Conservation (phyloP, 2,329 filamentous ascomycete genomes). For the Annulohypoxylon truncatum region DNA sequence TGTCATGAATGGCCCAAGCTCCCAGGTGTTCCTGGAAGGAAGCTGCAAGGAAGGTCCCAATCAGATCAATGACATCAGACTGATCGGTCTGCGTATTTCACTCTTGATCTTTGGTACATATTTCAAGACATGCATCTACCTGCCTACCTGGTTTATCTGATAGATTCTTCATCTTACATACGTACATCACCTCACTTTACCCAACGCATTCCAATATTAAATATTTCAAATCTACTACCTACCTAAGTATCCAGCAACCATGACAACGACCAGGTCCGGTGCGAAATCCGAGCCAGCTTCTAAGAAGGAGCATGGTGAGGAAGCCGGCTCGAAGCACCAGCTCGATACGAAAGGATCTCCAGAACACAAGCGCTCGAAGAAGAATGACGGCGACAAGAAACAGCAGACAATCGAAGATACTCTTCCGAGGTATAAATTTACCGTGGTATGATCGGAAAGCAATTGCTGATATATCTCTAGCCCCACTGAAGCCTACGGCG, state of each 20-base stretch:
- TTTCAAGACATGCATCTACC: too few species aligned
- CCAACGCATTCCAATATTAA: too few species aligned
- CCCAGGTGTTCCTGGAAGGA: slow-evolving; percentile 20
- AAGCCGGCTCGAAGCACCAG: slow-evolving; percentile 52
- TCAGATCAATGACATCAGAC: slow-evolving; percentile 42
- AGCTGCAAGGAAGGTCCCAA: slow-evolving; percentile 1
- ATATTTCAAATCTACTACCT: not conserved
- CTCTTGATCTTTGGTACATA: not conserved
- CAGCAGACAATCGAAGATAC: slow-evolving; percentile 67
- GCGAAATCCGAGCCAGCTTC: slow-evolving; percentile 29
- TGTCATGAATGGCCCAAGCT: slow-evolving; percentile 37
- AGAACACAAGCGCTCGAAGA: slow-evolving; percentile 55
- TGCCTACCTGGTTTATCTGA: not conserved
- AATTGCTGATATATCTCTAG: slow-evolving; percentile 32
- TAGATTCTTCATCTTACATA: too few species aligned
- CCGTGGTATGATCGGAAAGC: not conserved
- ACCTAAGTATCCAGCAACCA: slow-evolving; percentile 22
- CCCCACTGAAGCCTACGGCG: slow-evolving; percentile 43
- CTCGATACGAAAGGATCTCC: slow-evolving; percentile 49
- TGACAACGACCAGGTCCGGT: slow-evolving; percentile 45
- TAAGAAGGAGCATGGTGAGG: slow-evolving; percentile 22
- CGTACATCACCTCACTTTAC: not conserved
- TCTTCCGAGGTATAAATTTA: slow-evolving; percentile 49
- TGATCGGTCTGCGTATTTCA: too few species aligned
- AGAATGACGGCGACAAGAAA: slow-evolving; percentile 50